Base-by-base conservation (phyloP, 306 rosid genomes). In the Glycine soja region DNA sequence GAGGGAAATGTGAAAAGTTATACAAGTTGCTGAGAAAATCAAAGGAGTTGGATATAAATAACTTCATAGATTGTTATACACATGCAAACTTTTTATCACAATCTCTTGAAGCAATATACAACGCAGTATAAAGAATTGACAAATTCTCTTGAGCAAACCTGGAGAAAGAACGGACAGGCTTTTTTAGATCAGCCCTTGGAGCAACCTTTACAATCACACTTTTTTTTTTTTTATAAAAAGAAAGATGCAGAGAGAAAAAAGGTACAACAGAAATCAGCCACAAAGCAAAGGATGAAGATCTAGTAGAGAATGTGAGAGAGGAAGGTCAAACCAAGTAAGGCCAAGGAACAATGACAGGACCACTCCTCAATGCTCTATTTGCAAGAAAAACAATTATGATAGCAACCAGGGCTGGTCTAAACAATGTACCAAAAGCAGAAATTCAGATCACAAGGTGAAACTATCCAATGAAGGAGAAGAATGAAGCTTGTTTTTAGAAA, bases 381-480 rank as follows among this genome's bases (percentile, higher is more conserved):
- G 36, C 71, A 47, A 46, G 61, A 46, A 76, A 61, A 47, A 47
- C 11, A 32, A 76, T n/a, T 6, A 62, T 8, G 34, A 30, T n/a
- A 30, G 24, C 36, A 46, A 10, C 15, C 32, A 30, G 1, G 2
- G 70, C 8, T 30, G 32, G 14, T 75, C 24, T 11, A 59, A 15
- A n/a, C 54, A 75, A 45, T 13, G 34, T 24, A 45, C 47, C 56
- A 59, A 2, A 64, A 59, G 30, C 13, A 59, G 8, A 59, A 42
- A 75, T 45, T 75, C 57, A 46, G 24, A 38, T 46, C 48, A 46
- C 71, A 76, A 47, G 71, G 10, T 63, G 19, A 76, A 3, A 48
- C 7, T 48, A 50, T 63, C 38, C 50, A 63, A 63, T 48, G 56
- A 42, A 75, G 57, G 46, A 59, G 70, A 75, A 75, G n/a, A 54